A percentile compares a stretch with the other conserved stretches of the same genome.
phyloP scores from a whole-genome alignment of 352 stramenopile genomes.

The Phytophthora uliginosa region DNA sequence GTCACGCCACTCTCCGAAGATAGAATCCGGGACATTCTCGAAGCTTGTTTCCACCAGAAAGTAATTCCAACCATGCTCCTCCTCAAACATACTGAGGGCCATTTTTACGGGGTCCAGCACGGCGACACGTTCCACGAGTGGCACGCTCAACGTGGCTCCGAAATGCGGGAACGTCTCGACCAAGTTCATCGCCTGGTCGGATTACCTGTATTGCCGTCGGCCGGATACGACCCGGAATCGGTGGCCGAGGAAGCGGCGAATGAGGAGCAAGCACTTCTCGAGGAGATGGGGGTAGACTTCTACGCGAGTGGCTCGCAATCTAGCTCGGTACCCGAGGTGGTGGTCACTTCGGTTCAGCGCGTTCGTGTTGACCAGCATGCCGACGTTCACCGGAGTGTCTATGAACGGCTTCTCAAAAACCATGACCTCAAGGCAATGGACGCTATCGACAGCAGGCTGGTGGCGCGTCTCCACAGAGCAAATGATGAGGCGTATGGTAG shows the following conservation, averaged over 20 bases:
- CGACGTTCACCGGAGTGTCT: neutral
- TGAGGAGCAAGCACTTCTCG: neutral
- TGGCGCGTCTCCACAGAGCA: neutral
- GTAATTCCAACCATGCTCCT: neutral
- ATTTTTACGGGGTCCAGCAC: neutral
- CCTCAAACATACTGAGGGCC: neutral
- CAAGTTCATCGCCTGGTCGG: neutral
- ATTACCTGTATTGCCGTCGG: too few relatives aligned
- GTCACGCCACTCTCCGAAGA: neutral
- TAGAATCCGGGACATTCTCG: neutral
- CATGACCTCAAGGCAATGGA: neutral
- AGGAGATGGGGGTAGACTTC: constrained; percentile 1
- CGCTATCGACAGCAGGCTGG: neutral
- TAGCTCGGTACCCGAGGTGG: neutral
- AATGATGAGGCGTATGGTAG: neutral
- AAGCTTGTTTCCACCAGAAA: neutral
- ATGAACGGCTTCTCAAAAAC: neutral
- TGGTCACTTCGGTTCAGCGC: neutral
- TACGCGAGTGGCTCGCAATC: neutral
- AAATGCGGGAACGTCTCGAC: neutral
- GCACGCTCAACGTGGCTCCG: neutral
- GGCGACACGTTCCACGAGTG: neutral
- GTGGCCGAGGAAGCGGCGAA: neutral
- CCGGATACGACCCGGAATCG: neutral
- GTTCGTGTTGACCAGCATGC: neutral